A percentile compares a stretch with the other conserved stretches of the same genome.
Conservation (phyloP, 176 grass and related monocot species). For the Puccinellia tenuiflora region DNA sequence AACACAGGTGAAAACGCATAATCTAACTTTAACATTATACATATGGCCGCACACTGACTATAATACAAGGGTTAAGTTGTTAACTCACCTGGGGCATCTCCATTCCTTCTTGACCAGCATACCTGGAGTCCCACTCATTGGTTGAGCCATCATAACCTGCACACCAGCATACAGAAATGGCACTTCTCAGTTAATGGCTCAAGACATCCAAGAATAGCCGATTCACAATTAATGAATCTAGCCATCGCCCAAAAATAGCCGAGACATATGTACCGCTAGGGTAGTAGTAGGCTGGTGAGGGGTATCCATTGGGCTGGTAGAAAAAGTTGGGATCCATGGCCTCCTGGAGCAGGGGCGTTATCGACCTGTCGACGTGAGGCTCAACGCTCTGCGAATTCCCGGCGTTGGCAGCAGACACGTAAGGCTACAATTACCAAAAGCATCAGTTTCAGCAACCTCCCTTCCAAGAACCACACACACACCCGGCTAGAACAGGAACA, state of each 20-base stretch:
- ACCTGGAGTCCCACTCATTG: conserved; percentile 79
- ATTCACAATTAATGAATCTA: background rate
- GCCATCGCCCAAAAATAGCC: background rate
- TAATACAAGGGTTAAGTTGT: background rate
- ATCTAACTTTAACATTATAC: background rate
- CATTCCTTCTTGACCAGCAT: conserved; percentile 56
- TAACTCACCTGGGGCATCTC: conserved; percentile 52
- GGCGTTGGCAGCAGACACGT: conserved; percentile 43
- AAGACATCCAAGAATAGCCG: background rate
- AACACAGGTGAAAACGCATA: background rate
- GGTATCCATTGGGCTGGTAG: conserved; percentile 57
- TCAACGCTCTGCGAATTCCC: conserved; percentile 33
- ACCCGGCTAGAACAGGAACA: background rate
- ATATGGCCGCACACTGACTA: background rate
- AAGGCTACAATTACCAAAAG: conserved; percentile 34
- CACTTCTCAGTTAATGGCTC: background rate
- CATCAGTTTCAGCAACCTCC: background rate
- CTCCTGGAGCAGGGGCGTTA: conserved; percentile 73
- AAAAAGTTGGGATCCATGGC: conserved; percentile 70
- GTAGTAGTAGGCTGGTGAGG: conserved; percentile 59
- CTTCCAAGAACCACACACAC: background rate
- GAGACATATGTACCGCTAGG: conserved; percentile 31
- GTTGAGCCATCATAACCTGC: conserved; percentile 80
- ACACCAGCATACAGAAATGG: conserved; percentile 16
- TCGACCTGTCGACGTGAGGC: conserved; percentile 46